Base-by-base conservation (phyloP, 495 filamentous ascomycete species). In the Penicillium riverlandense region DNA sequence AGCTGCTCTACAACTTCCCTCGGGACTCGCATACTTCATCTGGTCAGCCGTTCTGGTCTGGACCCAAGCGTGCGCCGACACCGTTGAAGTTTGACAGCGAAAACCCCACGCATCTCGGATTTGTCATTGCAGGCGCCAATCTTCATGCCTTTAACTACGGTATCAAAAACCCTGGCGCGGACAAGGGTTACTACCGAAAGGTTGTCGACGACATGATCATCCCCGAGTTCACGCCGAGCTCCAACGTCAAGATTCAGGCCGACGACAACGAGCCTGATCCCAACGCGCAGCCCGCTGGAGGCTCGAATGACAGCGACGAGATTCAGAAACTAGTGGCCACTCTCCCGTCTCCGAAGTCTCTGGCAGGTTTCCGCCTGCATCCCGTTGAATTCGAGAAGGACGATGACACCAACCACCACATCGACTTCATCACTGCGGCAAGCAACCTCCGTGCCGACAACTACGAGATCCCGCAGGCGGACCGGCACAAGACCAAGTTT, bases 361-460 rank as follows among this genome's bases (percentile, higher is more conserved):
- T 97, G 29, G 82, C 85, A 29, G 88, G 88, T 10, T 94, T 91
- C 75, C 87, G 88, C 59, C 72, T 99, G 36, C 78, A 78, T 35
- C 86, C 90, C 1, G 94, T 97, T 10, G 94, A 99, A 60, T 99
- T 99, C 54, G 94, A 99, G 71, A 99, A 99, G 74, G 94, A 99
- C 55, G 92, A 99, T 50, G 94, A 97, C 67, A 88, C 84, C 38
- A 99, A 99, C 68, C 76, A 90, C 62, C 94, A 99, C 70, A 99
- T 99, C 62, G 92, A 97, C 69, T 97, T 99, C 72, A 99, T 99
- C 63, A 90, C 94, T 7, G 89, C 89, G 1, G 88, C 90, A 43
- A 96, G 89, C 72, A 99, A 99, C 65, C 75, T 97, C 29, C 87
- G 94, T 39, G 94, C 94, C 7, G 85, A 95, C 58, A 99, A 99